Percentiles rank a stretch among this genome's conserved stretches.
phyloP scores from a whole-genome alignment of 2,329 filamentous ascomycete genomes.

The Lecanicillium sp. region DNA sequence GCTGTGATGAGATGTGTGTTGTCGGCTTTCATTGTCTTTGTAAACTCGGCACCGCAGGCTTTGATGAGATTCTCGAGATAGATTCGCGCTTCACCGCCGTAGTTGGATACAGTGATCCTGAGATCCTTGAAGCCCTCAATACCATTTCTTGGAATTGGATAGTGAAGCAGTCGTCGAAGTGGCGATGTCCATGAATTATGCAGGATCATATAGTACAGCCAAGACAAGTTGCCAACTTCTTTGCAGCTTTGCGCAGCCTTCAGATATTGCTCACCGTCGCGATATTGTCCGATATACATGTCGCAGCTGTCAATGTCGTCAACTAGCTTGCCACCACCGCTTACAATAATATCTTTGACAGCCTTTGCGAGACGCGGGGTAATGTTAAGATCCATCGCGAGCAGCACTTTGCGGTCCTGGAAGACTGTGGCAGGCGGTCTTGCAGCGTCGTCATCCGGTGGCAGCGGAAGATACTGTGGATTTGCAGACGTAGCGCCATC shows the following conservation, averaged over 20 bases:
- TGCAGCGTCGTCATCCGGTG: slow-evolving; percentile 30
- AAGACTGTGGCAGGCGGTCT: slow-evolving; percentile 64
- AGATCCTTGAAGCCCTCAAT: slow-evolving; percentile 71
- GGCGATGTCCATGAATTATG: slow-evolving; percentile 85
- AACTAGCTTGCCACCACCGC: slow-evolving; percentile 64
- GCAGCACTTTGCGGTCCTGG: slow-evolving; percentile 64
- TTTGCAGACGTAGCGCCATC: slow-evolving; percentile 54
- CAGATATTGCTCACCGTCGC: slow-evolving; percentile 71
- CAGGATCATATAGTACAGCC: slow-evolving; percentile 88
- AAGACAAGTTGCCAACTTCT: slow-evolving; percentile 84
- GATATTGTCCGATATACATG: slow-evolving; percentile 80
- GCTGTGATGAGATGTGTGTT: slow-evolving; percentile 96
- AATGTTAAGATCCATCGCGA: slow-evolving; percentile 67
- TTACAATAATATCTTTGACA: slow-evolving; percentile 60
- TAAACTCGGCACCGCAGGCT: slow-evolving; percentile 79
- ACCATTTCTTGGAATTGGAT: slow-evolving; percentile 69
- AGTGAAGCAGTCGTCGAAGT: slow-evolving; percentile 74
- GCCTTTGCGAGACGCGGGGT: slow-evolving; percentile 56
- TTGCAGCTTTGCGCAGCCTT: slow-evolving; percentile 68
- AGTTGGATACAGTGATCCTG: slow-evolving; percentile 88
- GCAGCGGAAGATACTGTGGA: slow-evolving; percentile 33
- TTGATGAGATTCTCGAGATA: slow-evolving; percentile 89
- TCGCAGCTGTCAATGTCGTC: slow-evolving; percentile 60
- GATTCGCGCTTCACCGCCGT: slow-evolving; percentile 84
- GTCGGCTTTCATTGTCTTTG: slow-evolving; percentile 88